Evolutionary conservation across 805 yeast genomes (phyloP).

Genomic region (Saccharomycopsis malanga): DNA sequence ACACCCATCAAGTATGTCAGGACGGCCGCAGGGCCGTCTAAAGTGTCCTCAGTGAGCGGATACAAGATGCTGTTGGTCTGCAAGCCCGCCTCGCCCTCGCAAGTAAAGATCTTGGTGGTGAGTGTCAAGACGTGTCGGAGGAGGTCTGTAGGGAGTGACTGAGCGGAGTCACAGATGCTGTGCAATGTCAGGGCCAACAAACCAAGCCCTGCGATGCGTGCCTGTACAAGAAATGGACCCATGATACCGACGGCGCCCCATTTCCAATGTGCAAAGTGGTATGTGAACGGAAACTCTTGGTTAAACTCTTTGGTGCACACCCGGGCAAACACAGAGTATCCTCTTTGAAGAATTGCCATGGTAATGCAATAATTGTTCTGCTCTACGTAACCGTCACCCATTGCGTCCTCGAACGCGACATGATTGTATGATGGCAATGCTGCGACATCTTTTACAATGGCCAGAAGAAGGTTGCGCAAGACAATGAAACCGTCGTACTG

Average conservation of each 20-base stretch:
- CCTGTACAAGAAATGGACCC: conserved; percentile 33
- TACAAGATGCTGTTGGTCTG: too few species aligned
- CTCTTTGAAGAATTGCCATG: conserved; percentile 2
- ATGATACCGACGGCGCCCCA: neutral
- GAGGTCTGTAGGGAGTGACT: too few species aligned
- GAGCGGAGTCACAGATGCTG: too few species aligned
- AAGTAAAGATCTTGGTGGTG: too few species aligned
- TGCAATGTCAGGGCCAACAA: too few species aligned
- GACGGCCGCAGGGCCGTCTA: conserved; percentile 1
- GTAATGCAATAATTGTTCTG: conserved; percentile 15
- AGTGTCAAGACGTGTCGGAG: too few species aligned
- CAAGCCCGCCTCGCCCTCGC: too few species aligned
- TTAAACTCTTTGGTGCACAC: neutral
- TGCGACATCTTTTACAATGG: conserved; percentile 23
- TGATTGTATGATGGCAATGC: too few species aligned
- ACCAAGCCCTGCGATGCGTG: conserved; percentile 35
- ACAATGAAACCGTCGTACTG: conserved; percentile 42
- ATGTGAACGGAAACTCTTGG: neutral
- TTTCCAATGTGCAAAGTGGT: conserved; percentile 12
- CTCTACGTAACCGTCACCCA: conserved; percentile 6
- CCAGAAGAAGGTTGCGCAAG: conserved; percentile 27
- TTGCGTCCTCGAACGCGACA: conserved; percentile 1
- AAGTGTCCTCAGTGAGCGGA: conserved; percentile 25
- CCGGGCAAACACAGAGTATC: conserved; percentile 1
- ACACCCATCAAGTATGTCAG: conserved; percentile 3